Conservation (phyloP, 176 grass and related monocot species). For the Bolboschoenus planiculmis region DNA sequence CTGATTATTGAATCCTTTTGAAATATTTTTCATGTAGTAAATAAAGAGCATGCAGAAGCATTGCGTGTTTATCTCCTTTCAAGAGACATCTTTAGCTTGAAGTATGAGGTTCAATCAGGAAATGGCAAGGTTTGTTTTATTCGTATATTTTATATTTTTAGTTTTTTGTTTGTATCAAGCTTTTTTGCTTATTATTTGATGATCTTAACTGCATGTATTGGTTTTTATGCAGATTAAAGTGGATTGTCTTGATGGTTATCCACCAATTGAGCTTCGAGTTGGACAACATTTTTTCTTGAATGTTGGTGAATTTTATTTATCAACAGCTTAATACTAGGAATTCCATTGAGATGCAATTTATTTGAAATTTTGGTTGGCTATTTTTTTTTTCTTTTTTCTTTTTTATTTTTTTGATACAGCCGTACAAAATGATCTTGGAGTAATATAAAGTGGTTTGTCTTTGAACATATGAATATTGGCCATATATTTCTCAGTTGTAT, state of each 20-base stretch:
- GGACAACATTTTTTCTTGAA: constrained; percentile 77
- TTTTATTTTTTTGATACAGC: background rate
- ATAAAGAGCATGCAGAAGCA: constrained; percentile 50
- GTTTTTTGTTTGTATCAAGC: background rate
- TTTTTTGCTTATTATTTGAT: background rate
- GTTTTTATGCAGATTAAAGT: constrained; percentile 48
- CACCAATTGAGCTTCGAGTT: constrained; percentile 39
- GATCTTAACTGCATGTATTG: constrained; percentile 9
- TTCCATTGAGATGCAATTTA: background rate
- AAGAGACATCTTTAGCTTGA: constrained; percentile 64
- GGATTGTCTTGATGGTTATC: constrained; percentile 51
- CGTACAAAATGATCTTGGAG: background rate
- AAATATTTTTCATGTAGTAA: constrained; percentile 38
- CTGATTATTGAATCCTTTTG: background rate
- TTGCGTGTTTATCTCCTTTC: constrained; percentile 59
- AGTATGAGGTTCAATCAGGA: constrained; percentile 53
- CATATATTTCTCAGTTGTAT: background rate
- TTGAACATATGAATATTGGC: background rate
- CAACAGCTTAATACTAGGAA: constrained; percentile 31
- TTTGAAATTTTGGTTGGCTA: constrained; percentile 10
- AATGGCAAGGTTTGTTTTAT: constrained; percentile 58
- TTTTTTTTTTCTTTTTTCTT: background rate
- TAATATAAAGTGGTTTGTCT: constrained; percentile 1
- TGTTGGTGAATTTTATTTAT: constrained; percentile 51
- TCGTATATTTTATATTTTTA: constrained; percentile 8